Percentiles rank a stretch among this genome's conserved stretches.
These are phyloP conservation scores for Mucor racemosus DNA, from an alignment of 371 early-diverging fungal genomes.

Conservation along the genomic window DNA sequence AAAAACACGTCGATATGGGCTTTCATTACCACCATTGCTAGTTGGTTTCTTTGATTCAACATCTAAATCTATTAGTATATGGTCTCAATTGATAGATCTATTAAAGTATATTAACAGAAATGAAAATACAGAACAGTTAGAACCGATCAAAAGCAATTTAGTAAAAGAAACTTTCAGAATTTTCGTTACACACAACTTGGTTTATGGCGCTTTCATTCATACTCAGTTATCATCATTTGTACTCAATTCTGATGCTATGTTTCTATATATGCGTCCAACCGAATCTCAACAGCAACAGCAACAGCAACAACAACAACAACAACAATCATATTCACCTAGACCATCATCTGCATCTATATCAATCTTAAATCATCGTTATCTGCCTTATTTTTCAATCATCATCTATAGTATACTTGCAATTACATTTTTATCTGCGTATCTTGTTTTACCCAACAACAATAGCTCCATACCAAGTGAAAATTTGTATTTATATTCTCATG, in stretches of 20 bases:
- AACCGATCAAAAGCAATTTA: background rate
- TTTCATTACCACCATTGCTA: constrained; percentile 37
- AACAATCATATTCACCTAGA: constrained; percentile 5
- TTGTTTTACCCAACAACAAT: constrained; percentile 23
- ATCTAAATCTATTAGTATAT: constrained; percentile 32
- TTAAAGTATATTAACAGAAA: background rate
- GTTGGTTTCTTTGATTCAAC: constrained; percentile 42
- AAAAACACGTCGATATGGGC: constrained; percentile 19
- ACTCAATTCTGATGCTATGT: constrained; percentile 12
- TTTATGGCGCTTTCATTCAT: constrained; percentile 42
- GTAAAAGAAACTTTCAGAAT: constrained; percentile 18
- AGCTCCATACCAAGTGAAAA: background rate
- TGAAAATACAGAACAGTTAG: background rate
- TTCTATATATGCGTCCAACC: constrained; percentile 1
- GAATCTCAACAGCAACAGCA: background rate
- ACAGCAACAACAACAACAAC: background rate
- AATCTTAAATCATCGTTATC: background rate
- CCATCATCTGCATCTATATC: background rate
- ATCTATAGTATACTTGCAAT: constrained; percentile 37
- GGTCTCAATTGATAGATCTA: constrained; percentile 24
- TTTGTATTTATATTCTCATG: constrained; percentile 8
- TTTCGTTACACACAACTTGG: constrained; percentile 30
- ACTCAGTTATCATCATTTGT: constrained; percentile 7
- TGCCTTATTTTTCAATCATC: constrained; percentile 19
- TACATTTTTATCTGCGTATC: constrained; percentile 40